Evolutionary conservation across 306 rosid genomes (phyloP), one percentile per base, ranked within the genome.

Genomic region (Cotoneaster glaucophyllus): DNA sequence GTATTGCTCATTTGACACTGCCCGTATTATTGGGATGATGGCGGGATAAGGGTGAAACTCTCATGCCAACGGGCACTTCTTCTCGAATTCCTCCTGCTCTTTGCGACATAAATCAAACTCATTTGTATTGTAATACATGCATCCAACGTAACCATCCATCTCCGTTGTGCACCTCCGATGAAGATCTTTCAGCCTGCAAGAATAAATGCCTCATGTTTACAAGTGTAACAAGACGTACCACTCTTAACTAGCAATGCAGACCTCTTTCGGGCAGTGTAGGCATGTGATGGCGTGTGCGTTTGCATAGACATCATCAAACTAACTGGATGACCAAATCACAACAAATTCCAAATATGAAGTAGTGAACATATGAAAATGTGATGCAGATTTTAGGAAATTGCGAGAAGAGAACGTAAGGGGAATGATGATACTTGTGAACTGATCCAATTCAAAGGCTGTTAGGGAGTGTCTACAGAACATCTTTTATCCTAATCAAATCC

Each of bases 91-190:
- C 80, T 90, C 71, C 84, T 95, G 97, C 96, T 92, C 92, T 89
- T 90, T 92, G 86, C 97, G 98, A 79, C 98, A 95, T 57, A 92
- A 79, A 78, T 96, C 99, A 24, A 92, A 96, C 79, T 96, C 99
- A 50, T 92, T 96, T 28, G 99, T 96, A 62, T 89, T 82, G 86
- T 95, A 92, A 84, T 95, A 95, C 97, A 95, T 86, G 92, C 99
- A 95, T 41, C 97, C 97, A 1, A 86, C 97, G 28, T 88, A 95
- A 0, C 67, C 89, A 71, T 92, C 93, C 99, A 96, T 92, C 93
- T 96, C 98, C 58, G 87, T 92, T 0, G 99, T 90, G 90, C 99
- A 96, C 78, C 82, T 88, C 63, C 86, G 93, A 78, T 89, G 99
- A 61, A 92, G 86, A 89, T 96, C 99, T 89, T 71, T 92, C 77